These are phyloP conservation scores for Trifolium repens DNA, from an alignment of 306 rosid genomes.

Conservation along the genomic window DNA sequence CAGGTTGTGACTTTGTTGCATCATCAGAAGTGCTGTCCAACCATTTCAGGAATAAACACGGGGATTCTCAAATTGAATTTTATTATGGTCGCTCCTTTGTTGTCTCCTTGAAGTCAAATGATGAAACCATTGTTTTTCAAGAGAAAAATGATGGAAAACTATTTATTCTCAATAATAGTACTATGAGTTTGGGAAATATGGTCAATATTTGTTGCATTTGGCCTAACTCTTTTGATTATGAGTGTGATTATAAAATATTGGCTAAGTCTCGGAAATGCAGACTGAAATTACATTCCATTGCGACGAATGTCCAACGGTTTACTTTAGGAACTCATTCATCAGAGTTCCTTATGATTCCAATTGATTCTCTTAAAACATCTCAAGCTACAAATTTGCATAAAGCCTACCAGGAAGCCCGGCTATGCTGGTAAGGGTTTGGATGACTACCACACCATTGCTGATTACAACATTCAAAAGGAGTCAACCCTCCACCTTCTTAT, in stretches of 20 bases:
- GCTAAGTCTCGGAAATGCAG: neutral
- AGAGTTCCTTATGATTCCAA: neutral
- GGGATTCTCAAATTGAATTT: neutral
- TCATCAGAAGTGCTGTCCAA: neutral
- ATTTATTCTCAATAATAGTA: slow-evolving; percentile 2
- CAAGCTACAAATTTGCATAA: too few relatives aligned
- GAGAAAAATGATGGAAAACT: neutral
- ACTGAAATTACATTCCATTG: neutral
- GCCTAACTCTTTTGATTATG: neutral
- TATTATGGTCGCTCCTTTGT: neutral
- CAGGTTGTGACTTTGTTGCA: neutral
- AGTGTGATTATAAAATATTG: neutral
- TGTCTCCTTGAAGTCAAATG: neutral
- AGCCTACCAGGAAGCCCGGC: too few relatives aligned
- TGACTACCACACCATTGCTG: neutral
- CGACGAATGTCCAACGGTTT: neutral
- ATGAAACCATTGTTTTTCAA: neutral
- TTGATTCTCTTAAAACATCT: too few relatives aligned
- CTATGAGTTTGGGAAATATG: neutral
- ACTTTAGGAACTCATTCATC: too few relatives aligned
- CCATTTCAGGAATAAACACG: neutral
- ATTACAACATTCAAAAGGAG: neutral
- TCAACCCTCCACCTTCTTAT: neutral
- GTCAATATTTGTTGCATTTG: neutral
- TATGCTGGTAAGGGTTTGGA: neutral